Evolutionary conservation across 2,329 filamentous ascomycete genomes (phyloP), one percentile per base, ranked within the genome.

Genomic region (Penicillium sp.): DNA sequence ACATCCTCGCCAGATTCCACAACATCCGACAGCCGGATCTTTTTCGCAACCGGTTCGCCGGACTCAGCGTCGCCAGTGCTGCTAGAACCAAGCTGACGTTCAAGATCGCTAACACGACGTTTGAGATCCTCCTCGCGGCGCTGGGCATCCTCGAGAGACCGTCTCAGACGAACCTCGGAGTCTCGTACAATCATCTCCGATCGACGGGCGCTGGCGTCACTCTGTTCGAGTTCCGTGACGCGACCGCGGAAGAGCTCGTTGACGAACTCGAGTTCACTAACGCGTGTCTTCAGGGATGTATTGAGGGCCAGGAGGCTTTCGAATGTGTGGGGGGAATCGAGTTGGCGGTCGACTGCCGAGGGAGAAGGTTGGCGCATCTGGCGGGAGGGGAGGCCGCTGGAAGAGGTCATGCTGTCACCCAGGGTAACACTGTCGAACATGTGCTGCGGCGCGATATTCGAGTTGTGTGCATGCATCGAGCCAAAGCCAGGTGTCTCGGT

Each of bases 261-360:
- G 79, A 99, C 97, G 51, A 99, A 84, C 72, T 99, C 94, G 25
- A 99, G 83, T 74, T 99, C 94, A 66, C 88, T 94, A 34, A 99
- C 93, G 41, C 94, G 87, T 0, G 94, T 99, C 78, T 95, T 96
- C n/a, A 97, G 81, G 50, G 87, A 88, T 5, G 90, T 90, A 73
- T 96, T 96, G 60, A 88, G 85, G 2, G 88, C 87, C 51, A 91
- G 80, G 25, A 96, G 83, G 59, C 90, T 87, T 70, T 96, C 90
- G 72, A 91, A 91, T 3, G 87, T 88, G 70, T 91, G 88, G 0
- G 89, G 85, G 5, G 85, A 80, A 57, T 92, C 90, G 55, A 87
- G 79, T 61, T 86, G 82, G 47, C 87, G 87, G 58, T 83, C 76
- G 60, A 85, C 83, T 57, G 83, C 66, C 68, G 86, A 76, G 5